Evolutionary conservation across 805 yeast species (phyloP).

Genomic region (Myxozyma monticola): DNA sequence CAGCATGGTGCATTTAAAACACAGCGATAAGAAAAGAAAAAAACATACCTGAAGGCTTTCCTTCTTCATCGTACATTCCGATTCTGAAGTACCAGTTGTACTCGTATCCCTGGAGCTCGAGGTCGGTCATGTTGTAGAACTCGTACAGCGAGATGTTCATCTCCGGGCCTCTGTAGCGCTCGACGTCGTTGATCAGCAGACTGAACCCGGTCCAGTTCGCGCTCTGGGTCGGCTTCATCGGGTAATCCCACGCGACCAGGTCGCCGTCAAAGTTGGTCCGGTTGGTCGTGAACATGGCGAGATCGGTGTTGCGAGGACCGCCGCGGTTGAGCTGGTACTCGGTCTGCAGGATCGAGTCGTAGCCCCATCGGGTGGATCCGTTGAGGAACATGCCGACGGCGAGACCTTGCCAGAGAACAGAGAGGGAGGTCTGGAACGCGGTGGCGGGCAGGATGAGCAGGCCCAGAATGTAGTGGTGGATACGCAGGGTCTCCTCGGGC

Average conservation of each 20-base stretch:
- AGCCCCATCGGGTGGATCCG: conserved; percentile 92
- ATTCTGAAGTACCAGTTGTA: conserved; percentile 29
- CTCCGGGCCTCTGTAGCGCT: conserved; percentile 61
- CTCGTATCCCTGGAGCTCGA: conserved; percentile 25
- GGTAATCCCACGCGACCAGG: conserved; percentile 29
- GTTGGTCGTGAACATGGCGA: conserved; percentile 29
- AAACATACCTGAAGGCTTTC: conserved; percentile 20
- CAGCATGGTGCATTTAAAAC: not conserved
- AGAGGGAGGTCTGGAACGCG: conserved; percentile 48
- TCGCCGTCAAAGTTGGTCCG: conserved; percentile 28
- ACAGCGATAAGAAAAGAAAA: not conserved
- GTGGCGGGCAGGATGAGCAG: conserved; percentile 81
- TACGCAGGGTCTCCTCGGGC: conserved; percentile 70
- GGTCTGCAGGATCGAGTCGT: conserved; percentile 85
- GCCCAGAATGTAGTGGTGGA: conserved; percentile 71
- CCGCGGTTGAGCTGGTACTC: conserved; percentile 36
- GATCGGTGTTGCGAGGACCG: conserved; percentile 29
- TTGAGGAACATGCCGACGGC: conserved; percentile 76
- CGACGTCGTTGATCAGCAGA: conserved; percentile 74
- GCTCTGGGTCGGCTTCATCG: conserved; percentile 9
- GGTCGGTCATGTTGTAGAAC: conserved; percentile 18
- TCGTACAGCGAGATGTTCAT: conserved; percentile 47
- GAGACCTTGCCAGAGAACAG: conserved; percentile 75
- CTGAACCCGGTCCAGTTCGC: conserved; percentile 52
- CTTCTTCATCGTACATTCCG: conserved; percentile 30